Conservation (phyloP, 495 filamentous ascomycete species). For the Hypoxylon crocopeplum region DNA sequence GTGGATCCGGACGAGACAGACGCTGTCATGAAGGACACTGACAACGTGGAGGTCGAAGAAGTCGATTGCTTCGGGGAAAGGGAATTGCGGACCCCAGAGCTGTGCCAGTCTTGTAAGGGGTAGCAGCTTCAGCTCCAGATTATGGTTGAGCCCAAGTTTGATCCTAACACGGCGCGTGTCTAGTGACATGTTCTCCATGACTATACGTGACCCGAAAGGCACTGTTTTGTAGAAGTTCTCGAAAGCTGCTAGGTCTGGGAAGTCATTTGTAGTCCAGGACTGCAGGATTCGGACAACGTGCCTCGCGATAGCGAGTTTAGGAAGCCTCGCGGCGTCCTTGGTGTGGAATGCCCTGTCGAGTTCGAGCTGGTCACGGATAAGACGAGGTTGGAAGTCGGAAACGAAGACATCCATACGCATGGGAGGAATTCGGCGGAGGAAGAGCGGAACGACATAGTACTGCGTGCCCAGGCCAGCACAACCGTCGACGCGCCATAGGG, state of each 20-base stretch:
- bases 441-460: slow-evolving; percentile 54
- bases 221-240: slow-evolving; percentile 40
- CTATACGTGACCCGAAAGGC: slow-evolving; percentile 57
- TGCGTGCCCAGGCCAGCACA: slow-evolving; percentile 57
- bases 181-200: slow-evolving; percentile 50
- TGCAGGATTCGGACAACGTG: slow-evolving; percentile 55
- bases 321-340: slow-evolving; percentile 49
- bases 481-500: slow-evolving; percentile 57
- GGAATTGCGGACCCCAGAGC: slow-evolving; percentile 39
- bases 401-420: slow-evolving; percentile 59
- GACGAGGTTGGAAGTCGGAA: slow-evolving; percentile 45
- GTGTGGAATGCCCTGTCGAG: slow-evolving; percentile 55
- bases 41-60: slow-evolving; percentile 49
- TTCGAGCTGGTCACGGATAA: slow-evolving; percentile 52
- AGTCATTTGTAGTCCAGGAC: slow-evolving; percentile 43
- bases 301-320: slow-evolving; percentile 49
- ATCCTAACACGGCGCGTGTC: slow-evolving; percentile 47
- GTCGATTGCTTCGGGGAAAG: slow-evolving; percentile 46
- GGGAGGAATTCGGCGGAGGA: slow-evolving; percentile 47
- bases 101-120: slow-evolving; percentile 34
- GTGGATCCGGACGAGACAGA: slow-evolving; percentile 49
- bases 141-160: slow-evolving; percentile 47
- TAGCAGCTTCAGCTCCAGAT: slow-evolving; percentile 51
- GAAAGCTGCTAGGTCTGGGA: slow-evolving; percentile 36
- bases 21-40: slow-evolving; percentile 54